A percentile compares a stretch with the other conserved stretches of the same genome.
Conservation (phyloP, 352 stramenopile species). For the Globisporangium takayamanum region DNA sequence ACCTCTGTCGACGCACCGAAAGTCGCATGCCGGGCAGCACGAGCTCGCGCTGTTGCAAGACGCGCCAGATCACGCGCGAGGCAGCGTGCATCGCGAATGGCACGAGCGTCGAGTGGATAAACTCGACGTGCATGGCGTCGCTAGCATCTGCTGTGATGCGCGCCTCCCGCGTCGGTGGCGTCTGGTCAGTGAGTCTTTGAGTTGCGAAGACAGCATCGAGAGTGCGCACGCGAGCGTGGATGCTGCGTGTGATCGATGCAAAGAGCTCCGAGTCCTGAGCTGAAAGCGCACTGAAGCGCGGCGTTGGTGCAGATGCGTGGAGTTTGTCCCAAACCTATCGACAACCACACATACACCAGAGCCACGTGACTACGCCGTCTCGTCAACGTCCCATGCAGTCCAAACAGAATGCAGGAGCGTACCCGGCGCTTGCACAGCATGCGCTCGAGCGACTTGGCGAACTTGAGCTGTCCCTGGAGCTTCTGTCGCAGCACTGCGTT, state of each 20-base stretch:
- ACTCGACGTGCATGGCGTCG: conserved; percentile 2
- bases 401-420: not conserved
- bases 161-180: not conserved
- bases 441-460: conserved; percentile 7
- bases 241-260: not conserved
- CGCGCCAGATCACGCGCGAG: conserved; percentile 4
- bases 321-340: conserved; percentile 6
- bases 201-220: not conserved
- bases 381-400: too few species aligned
- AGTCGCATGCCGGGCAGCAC: not conserved
- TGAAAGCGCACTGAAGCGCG: conserved; percentile 1
- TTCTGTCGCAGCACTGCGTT: conserved; percentile 2
- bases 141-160: not conserved
- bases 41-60: conserved; percentile 4
- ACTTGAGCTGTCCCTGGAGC: conserved; percentile 10
- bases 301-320: not conserved
- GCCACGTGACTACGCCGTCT: not conserved
- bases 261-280: conserved; percentile 5
- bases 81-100: conserved; percentile 1
- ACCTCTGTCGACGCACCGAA: not conserved
- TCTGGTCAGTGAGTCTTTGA: not conserved
- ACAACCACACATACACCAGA: not conserved
- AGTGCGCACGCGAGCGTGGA: not conserved
- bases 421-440: conserved; percentile 10
- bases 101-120: not conserved